These are phyloP conservation scores for Sanghuangporus baumii DNA, from an alignment of 1,284 basidiomycete species.

Conservation along the genomic window DNA sequence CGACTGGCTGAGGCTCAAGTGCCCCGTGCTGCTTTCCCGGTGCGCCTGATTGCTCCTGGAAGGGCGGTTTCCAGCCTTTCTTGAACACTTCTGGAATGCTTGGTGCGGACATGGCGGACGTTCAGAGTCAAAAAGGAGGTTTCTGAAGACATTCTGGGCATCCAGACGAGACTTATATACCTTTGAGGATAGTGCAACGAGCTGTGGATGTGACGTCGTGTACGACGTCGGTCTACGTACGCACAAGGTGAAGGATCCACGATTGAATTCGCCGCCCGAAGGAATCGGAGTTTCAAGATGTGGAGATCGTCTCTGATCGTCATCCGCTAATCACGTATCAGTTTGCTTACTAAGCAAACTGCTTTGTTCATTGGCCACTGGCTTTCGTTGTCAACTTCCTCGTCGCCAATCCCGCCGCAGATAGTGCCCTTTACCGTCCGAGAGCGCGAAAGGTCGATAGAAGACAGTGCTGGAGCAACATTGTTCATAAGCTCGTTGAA, in stretches of 20 bases:
- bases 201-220: neutral
- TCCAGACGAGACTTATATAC: neutral
- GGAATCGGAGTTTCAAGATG: neutral
- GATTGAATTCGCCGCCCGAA: no score
- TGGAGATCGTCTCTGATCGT: neutral
- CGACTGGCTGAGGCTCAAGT: constrained; percentile 38
- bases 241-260: no score
- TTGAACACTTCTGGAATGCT: constrained; percentile 13
- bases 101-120: neutral
- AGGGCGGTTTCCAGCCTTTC: constrained; percentile 18
- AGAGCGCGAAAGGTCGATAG: neutral
- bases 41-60: constrained; percentile 7
- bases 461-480: neutral
- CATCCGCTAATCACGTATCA: neutral
- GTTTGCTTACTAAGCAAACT: no score
- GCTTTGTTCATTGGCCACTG: neutral
- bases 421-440: neutral
- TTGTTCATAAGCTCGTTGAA: neutral
- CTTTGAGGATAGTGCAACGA: neutral
- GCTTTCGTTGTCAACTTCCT: no score
- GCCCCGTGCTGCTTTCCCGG: constrained; percentile 13
- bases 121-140: neutral
- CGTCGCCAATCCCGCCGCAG: neutral
- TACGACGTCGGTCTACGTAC: neutral
- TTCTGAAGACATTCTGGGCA: neutral